Conservation (phyloP, 768 basidiomycete species). For the Stropharia rugosoannulata region DNA sequence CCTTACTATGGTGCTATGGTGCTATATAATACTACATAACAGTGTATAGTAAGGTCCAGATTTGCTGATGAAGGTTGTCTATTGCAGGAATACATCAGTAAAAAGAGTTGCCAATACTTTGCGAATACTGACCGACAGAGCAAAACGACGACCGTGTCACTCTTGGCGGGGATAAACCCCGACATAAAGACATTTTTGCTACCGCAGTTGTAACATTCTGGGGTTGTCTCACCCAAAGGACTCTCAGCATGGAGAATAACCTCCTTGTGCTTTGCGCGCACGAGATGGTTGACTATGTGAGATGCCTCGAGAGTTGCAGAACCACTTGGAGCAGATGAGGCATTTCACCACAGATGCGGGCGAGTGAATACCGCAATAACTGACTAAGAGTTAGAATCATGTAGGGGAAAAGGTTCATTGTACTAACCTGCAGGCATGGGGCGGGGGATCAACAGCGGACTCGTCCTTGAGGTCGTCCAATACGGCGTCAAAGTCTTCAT, state of each 20-base stretch:
- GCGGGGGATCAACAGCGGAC: constrained; percentile 72
- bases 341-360: constrained; percentile 98
- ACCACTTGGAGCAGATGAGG: constrained; percentile 91
- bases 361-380: constrained; percentile 98
- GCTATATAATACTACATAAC: too few species aligned
- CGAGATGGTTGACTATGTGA: constrained; percentile 98
- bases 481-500: constrained; percentile 89
- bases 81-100: constrained; percentile 1
- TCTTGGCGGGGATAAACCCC: constrained; percentile 98
- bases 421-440: constrained; percentile 92
- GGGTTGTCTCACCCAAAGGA: constrained; percentile 94
- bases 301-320: constrained; percentile 99
- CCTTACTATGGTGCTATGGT: too few species aligned
- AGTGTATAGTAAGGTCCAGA: too few species aligned
- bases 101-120: constrained; percentile 1
- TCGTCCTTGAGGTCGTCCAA: constrained; percentile 90
- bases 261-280: constrained; percentile 99
- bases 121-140: constrained; percentile 78
- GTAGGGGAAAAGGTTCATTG: constrained; percentile 8
- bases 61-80: too few species aligned
- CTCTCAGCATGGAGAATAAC: constrained; percentile 95
- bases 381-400: constrained; percentile 28
- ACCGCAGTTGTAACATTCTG: constrained; percentile 99
- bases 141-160: constrained; percentile 96
- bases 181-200: constrained; percentile 99